phyloP scores from a whole-genome alignment of 108 stramenopile genomes.

The Skeletonema marinoi region DNA sequence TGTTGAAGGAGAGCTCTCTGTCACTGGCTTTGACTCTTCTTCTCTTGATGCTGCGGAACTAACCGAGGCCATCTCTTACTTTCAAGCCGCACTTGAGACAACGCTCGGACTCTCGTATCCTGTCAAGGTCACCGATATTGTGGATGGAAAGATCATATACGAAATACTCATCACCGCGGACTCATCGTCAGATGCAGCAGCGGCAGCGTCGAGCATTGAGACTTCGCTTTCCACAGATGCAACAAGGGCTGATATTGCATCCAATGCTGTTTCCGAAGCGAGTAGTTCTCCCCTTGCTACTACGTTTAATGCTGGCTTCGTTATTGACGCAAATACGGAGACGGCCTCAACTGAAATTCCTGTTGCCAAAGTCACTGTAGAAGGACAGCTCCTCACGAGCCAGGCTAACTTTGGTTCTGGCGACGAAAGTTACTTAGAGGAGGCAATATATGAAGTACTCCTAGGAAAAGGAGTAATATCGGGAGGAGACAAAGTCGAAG shows the following conservation, averaged over 20 bases:
- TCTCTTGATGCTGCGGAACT: background rate
- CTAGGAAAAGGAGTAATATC: background rate
- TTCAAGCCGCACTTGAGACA: slow-evolving; percentile 5
- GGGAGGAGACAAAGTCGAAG: background rate
- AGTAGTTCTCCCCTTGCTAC: too few relatives aligned
- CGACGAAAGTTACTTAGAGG: background rate
- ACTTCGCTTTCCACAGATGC: background rate
- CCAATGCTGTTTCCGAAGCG: background rate
- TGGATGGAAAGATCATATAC: background rate
- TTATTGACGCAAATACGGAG: background rate
- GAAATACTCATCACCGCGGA: background rate
- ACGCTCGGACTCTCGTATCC: too few relatives aligned
- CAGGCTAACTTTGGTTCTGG: background rate
- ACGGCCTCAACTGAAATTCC: background rate
- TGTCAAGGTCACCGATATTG: background rate
- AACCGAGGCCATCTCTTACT: slow-evolving; percentile 3
- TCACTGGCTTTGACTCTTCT: background rate
- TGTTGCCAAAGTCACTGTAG: background rate
- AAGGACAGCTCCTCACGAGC: background rate
- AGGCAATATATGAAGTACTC: background rate
- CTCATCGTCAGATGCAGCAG: background rate
- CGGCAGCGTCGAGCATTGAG: background rate
- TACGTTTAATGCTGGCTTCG: background rate
- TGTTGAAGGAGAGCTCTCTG: slow-evolving; percentile 16
- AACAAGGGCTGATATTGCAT: background rate